Base-by-base conservation (phyloP, 2,329 filamentous ascomycete species). In the Trichocomaceae sp. region DNA sequence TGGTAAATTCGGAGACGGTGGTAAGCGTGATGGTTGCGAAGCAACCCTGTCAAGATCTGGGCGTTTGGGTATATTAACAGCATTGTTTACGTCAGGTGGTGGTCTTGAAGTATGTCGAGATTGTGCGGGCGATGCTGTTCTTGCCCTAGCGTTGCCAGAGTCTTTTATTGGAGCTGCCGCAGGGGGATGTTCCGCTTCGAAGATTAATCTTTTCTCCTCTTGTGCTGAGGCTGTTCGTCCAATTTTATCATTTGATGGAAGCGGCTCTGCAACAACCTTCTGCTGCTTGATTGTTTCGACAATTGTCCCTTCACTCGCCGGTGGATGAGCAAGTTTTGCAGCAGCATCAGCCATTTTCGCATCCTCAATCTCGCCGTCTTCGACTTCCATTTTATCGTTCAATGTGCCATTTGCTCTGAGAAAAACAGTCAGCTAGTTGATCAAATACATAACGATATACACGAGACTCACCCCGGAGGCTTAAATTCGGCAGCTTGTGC, bases 291-390 rank as follows among this genome's bases (percentile, higher is more conserved):
- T 19, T 9, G 19, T 46, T 17, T 44, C 41, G 29, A 26, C 26
- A 52, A 46, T 22, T 45, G 45, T 42, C 47, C 60, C 59, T 17
- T 58, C 49, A 5, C 17, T 19, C 9, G 17, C 31, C 31, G 31
- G 31, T 13, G 13, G 13, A 3, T 13, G 17, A 42, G 19, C 22
- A 42, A 4, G 19, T 12, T 42, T 19, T 29, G 62, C 52, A 13
- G 62, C 52, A 13, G 60, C 64, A 61, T 75, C 73, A 4, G 60
- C 59, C 67, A 73, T 73, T 55, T 71, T 75, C 6, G 72, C 70
- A 59, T 76, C 75, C 59, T 76, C 74, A 48, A 75, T 72, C 55
- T 77, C 73, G 10, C 72, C 73, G 61, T 75, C 73, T 54, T 75
- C 72, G 13, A 74, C 71, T 56, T 76, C 72, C 6, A 58, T 53